Base-by-base conservation (phyloP, 164 flowering plant genomes). In the Piper betle region DNA sequence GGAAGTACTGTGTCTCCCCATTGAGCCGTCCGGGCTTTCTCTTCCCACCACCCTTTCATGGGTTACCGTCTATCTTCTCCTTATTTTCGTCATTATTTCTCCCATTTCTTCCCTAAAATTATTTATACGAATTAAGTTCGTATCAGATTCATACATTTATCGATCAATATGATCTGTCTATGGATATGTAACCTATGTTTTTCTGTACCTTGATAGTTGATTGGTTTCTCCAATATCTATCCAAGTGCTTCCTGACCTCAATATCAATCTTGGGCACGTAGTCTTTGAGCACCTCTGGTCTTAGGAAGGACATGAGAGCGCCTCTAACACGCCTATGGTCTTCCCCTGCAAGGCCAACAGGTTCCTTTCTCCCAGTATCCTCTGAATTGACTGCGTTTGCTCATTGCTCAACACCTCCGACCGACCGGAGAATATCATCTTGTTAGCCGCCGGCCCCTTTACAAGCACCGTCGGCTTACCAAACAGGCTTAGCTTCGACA, bases 361-460 rank as follows among this genome's bases (percentile, higher is more conserved):
- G 56, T 50, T 66, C 16, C 72, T 39, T 3, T 62, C 66, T 0
- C 82, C 82, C 50, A 74, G 37, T 20, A 79, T 63, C 67, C 38
- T 73, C 38, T n/a, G 62, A 8, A 74, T 58, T 0, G 80, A 71
- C 20, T 39, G 46, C 1, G 77, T 68, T 19, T 74, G 82, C 55
- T 69, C 68, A 55, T 73, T 79, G 57, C 57, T 60, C 2, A 79
- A 57, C 0, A 55, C 60, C 60, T 61, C 54, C 41, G 63, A 56
- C 13, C 69, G 74, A 53, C 64, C 59, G 16, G 73, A 69, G 53
- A 71, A 73, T 3, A 79, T 38, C 55, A 77, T 73, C 63, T 73
- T 79, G 64, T 79, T 77, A 19, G 80, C 79, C 7, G 77, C 77
- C n/a, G 61, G 71, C 4, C 83, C 83, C 52, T 39, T 48, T 16